Conservation (phyloP, 2,329 filamentous ascomycete genomes). For the Penicillium digitatum region DNA sequence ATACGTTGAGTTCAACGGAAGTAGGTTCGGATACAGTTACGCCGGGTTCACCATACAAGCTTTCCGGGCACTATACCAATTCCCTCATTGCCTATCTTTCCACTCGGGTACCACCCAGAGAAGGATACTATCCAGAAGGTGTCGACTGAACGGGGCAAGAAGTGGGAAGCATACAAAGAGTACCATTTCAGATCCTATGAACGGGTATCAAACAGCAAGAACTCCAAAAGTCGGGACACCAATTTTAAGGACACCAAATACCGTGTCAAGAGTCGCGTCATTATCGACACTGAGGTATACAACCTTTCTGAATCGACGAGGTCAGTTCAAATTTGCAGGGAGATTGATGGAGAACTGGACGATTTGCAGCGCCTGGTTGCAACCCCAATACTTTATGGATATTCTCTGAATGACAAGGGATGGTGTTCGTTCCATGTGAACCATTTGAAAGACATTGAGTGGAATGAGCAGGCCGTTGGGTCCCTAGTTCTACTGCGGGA, state of each 20-base stretch:
- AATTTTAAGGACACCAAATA: constrained; percentile 5
- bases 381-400: constrained; percentile 46
- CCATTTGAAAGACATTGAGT: constrained; percentile 42
- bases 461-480: constrained; percentile 46
- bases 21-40: constrained; percentile 14
- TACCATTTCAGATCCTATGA: constrained; percentile 51
- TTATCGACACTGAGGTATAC: constrained; percentile 52
- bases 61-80: constrained; percentile 42
- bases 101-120: constrained; percentile 45
- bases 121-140: constrained; percentile 36
- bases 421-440: constrained; percentile 39
- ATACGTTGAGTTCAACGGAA: constrained; percentile 23
- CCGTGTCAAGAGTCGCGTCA: constrained; percentile 47
- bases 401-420: constrained; percentile 44
- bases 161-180: constrained; percentile 47
- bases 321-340: constrained; percentile 22
- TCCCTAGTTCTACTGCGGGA: constrained; percentile 47
- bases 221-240: constrained; percentile 25
- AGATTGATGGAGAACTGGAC: constrained; percentile 28
- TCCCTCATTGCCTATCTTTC: constrained; percentile 41
- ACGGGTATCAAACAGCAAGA: constrained; percentile 38
- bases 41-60: not conserved
- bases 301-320: constrained; percentile 36
- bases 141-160: constrained; percentile 46
- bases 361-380: constrained; percentile 44